Evolutionary conservation across 2,329 filamentous ascomycete species (phyloP), one percentile per base, ranked within the genome.

Genomic region (Hymenoscyphus scutula): DNA sequence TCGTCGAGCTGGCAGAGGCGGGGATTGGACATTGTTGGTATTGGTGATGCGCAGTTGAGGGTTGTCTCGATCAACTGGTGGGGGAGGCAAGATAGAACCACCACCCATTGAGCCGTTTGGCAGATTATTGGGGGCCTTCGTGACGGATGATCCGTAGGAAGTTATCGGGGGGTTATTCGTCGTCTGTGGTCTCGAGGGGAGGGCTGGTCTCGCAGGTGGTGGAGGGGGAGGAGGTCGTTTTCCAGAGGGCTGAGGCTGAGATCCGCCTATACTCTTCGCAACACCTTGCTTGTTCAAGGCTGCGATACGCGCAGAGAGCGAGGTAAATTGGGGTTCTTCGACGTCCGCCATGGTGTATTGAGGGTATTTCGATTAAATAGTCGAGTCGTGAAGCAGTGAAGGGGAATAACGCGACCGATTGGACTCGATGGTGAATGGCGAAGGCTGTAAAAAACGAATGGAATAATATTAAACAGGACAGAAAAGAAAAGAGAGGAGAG

Each of bases 241-340:
- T 81, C 70, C 78, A 32, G 61, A 41, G 5, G 23, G 38, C n/a
- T 48, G 41, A 48, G 41, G 41, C 11, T 48, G 41, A 17, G 41
- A 23, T 23, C 59, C 56, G 38, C 51, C 62, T 23, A 64, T 23
- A 41, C 60, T 63, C 48, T 68, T 68, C 19, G 61, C 68, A 25
- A 69, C 61, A 34, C 69, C 69, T 37, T 72, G 68, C 59, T 74
- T 69, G 68, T 88, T 88, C 66, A 89, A 79, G 32, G 86, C 86
- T 10, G 85, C 85, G 65, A 88, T 88, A 59, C 86, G 80, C 74
- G 87, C 84, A 4, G 83, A 81, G 29, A 89, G 79, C 7, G 82
- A 82, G 63, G 78, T 85, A 73, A 85, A 87, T 65, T 82, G 82
- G 45, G 84, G 84, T 71, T 88, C 85, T 69, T 87, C 83, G 53